A percentile compares a stretch with the other conserved stretches of the same genome.
Evolutionary conservation across 2,329 filamentous ascomycete genomes (phyloP).

Genomic region (Sphaerulina populicola): DNA sequence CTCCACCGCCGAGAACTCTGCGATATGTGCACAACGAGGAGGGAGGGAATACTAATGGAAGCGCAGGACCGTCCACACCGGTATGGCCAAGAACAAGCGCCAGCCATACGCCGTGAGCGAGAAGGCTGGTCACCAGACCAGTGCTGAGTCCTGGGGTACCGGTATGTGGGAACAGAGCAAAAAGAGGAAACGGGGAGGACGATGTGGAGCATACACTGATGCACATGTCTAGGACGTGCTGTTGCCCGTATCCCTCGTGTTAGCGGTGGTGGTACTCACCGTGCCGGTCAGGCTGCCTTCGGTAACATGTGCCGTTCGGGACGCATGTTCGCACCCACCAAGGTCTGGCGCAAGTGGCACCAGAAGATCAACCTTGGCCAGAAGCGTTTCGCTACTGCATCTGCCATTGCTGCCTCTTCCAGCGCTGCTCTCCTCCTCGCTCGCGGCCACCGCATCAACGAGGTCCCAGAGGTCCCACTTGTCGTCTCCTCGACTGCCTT

Average conservation of each 20-base stretch:
- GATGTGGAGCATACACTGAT: constrained; percentile 18
- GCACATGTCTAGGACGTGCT: constrained; percentile 64
- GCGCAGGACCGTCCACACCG: constrained; percentile 72
- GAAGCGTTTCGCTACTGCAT: constrained; percentile 98
- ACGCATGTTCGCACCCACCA: constrained; percentile 99
- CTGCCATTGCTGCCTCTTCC: constrained; percentile 91
- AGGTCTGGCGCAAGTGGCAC: constrained; percentile 99
- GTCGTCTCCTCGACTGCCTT: constrained; percentile 89
- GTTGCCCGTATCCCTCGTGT: constrained; percentile 99
- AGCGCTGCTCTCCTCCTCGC: constrained; percentile 90
- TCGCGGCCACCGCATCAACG: constrained; percentile 90
- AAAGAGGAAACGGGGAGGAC: constrained; percentile 8
- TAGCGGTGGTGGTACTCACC: constrained; percentile 99
- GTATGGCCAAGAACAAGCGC: constrained; percentile 99
- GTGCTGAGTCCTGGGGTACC: constrained; percentile 99
- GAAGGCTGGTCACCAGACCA: constrained; percentile 99
- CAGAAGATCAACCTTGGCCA: constrained; percentile 99
- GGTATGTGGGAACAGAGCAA: constrained; percentile 45
- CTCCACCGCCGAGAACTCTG: constrained; percentile 2
- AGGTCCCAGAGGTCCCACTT: constrained; percentile 90
- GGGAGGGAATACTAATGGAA: constrained; percentile 22
- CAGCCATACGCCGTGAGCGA: constrained; percentile 99
- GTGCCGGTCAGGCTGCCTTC: constrained; percentile 98
- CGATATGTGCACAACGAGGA: constrained; percentile 9
- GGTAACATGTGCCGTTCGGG: constrained; percentile 99